These are phyloP conservation scores for Apiotrichum domesticum DNA, from an alignment of 1,284 basidiomycete genomes.

Conservation along the genomic window DNA sequence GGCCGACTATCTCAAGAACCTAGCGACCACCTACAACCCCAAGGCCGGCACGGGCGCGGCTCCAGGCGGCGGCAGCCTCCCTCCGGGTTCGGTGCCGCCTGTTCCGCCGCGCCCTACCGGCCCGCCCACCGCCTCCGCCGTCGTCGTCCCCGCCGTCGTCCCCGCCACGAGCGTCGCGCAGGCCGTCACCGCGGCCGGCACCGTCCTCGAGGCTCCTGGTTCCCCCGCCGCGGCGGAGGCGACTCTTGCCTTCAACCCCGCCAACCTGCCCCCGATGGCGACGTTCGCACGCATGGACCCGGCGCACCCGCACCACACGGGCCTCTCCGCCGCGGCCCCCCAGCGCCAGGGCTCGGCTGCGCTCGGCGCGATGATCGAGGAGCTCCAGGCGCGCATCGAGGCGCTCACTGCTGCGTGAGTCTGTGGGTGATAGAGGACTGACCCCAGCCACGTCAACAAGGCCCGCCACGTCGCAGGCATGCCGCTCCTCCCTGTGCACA, in stretches of 20 bases:
- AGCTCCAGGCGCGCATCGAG: not conserved
- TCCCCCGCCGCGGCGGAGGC: too few species aligned
- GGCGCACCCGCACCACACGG: not conserved
- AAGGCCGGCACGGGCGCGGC: not conserved
- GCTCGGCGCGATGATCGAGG: not conserved
- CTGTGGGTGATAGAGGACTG: not conserved
- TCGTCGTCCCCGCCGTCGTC: not conserved
- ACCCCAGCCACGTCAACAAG: not conserved
- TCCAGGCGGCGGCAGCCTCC: not conserved
- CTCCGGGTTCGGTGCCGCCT: not conserved
- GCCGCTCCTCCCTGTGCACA: not conserved
- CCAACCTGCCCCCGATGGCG: not conserved
- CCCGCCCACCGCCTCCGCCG: not conserved
- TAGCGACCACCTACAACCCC: not conserved
- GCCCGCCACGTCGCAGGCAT: not conserved
- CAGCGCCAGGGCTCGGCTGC: not conserved
- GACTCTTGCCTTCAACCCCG: too few species aligned
- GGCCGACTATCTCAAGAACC: slow-evolving; percentile 3
- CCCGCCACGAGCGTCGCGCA: too few species aligned
- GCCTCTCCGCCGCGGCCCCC: not conserved
- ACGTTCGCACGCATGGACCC: not conserved
- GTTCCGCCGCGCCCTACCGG: not conserved
- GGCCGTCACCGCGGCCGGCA: too few species aligned
- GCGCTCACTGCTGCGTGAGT: slow-evolving; percentile 1
- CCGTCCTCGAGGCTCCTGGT: too few species aligned